Conservation (phyloP, 2,329 filamentous ascomycete species). For the Dothistroma septosporum region DNA sequence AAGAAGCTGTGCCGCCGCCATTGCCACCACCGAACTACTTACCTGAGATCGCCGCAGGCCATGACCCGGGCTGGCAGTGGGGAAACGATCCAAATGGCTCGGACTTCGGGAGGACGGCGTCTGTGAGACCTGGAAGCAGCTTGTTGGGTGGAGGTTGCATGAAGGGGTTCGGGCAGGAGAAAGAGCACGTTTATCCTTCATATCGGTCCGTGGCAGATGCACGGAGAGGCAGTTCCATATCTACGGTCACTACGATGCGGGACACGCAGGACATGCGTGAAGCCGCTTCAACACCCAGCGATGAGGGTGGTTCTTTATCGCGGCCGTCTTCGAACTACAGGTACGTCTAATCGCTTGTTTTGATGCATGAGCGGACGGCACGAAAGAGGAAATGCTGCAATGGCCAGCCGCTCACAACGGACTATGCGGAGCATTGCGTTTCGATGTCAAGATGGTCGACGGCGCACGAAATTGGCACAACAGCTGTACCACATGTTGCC, state of each 20-base stretch:
- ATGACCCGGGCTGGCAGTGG: constrained; percentile 61
- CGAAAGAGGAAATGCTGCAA: background rate
- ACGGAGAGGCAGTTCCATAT: constrained; percentile 40
- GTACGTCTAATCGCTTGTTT: constrained; percentile 31
- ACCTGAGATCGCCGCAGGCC: constrained; percentile 51
- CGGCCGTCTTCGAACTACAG: constrained; percentile 41
- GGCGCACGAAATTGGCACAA: background rate
- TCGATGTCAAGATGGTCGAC: background rate
- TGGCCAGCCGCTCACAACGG: background rate
- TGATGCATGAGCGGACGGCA: background rate
- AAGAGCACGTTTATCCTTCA: constrained; percentile 29
- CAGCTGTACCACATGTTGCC: background rate
- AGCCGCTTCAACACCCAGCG: constrained; percentile 25
- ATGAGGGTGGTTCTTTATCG: constrained; percentile 29
- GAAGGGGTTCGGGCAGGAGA: constrained; percentile 20
- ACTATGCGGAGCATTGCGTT: background rate
- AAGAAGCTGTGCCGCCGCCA: constrained; percentile 55
- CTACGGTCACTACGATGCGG: constrained; percentile 32
- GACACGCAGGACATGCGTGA: constrained; percentile 28
- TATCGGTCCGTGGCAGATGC: constrained; percentile 29
- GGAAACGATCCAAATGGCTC: constrained; percentile 52
- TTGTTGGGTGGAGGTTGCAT: constrained; percentile 37
- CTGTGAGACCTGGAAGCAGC: constrained; percentile 48
- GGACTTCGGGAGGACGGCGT: constrained; percentile 45
- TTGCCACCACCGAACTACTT: constrained; percentile 61